Percentiles rank a stretch among this genome's conserved stretches.
Conservation (phyloP, 306 rosid genomes). For the Castanospermum australe region DNA sequence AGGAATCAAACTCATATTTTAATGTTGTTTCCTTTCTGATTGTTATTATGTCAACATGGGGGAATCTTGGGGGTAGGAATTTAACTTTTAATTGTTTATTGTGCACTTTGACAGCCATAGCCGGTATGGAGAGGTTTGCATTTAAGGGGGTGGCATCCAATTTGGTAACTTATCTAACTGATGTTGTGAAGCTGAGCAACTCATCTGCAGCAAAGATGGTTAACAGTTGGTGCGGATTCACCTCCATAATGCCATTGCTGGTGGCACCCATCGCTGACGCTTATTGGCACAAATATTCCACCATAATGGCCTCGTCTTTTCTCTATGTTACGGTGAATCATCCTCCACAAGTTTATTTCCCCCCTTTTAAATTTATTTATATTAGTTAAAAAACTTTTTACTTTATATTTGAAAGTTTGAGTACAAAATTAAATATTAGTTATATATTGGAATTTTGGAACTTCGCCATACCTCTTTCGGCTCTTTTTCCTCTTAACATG, state of each 20-base stretch:
- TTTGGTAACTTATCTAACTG: conserved; percentile 77
- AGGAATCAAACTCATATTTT: conserved; percentile 9
- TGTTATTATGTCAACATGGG: not conserved
- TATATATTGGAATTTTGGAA: not conserved
- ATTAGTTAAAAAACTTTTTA: not conserved
- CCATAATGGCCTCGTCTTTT: conserved; percentile 63
- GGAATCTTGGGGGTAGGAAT: not conserved
- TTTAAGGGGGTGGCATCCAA: conserved; percentile 92
- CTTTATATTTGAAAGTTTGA: not conserved
- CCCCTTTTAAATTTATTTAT: not conserved
- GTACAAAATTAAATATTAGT: not conserved
- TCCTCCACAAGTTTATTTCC: conserved; percentile 15
- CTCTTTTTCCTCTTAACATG: not conserved
- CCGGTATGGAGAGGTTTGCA: conserved; percentile 94
- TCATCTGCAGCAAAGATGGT: conserved; percentile 93
- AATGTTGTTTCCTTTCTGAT: not conserved
- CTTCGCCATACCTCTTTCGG: not conserved
- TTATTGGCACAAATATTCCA: conserved; percentile 76
- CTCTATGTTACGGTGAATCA: conserved; percentile 75
- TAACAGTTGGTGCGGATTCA: conserved; percentile 82
- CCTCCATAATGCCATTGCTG: conserved; percentile 81
- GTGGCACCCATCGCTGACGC: conserved; percentile 88
- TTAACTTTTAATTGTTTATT: not conserved
- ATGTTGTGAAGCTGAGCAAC: conserved; percentile 76
- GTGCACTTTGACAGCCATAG: conserved; percentile 49